Conservation (phyloP, 805 yeast genomes). For the Candida morakotiae region DNA sequence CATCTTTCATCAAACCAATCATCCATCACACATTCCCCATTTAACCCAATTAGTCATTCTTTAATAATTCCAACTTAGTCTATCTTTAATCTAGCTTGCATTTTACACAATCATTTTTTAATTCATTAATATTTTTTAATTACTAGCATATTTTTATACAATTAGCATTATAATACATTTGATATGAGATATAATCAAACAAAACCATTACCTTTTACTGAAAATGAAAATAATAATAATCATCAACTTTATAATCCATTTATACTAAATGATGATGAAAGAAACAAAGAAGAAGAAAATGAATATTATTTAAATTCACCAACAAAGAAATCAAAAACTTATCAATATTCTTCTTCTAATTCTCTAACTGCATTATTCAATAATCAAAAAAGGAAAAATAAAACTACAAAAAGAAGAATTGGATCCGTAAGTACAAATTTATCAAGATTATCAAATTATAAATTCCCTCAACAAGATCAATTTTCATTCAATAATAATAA, state of each 20-base stretch:
- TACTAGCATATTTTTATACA: constrained; percentile 1
- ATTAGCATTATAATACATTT: neutral
- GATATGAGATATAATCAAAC: constrained; percentile 15
- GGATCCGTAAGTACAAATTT: neutral
- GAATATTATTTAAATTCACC: constrained; percentile 7
- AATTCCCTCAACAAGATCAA: constrained; percentile 8
- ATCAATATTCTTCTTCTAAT: neutral
- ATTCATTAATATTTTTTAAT: constrained; percentile 7
- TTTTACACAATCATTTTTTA: neutral
- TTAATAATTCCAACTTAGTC: neutral
- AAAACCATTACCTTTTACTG: constrained; percentile 22
- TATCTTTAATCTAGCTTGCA: neutral
- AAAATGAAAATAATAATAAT: constrained; percentile 16
- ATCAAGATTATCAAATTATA: neutral
- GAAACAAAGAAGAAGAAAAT: constrained; percentile 3
- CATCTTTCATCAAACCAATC: neutral
- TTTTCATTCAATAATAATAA: constrained; percentile 10
- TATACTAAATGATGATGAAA: constrained; percentile 4
- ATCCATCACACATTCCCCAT: neutral
- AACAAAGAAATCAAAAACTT: neutral
- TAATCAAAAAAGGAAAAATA: neutral
- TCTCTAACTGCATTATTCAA: constrained; percentile 5
- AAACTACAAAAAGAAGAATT: neutral
- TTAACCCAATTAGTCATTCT: neutral
- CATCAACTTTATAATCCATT: constrained; percentile 16